Conservation (phyloP, 2,329 filamentous ascomycete genomes). For the Pestalotiopsis sp. region DNA sequence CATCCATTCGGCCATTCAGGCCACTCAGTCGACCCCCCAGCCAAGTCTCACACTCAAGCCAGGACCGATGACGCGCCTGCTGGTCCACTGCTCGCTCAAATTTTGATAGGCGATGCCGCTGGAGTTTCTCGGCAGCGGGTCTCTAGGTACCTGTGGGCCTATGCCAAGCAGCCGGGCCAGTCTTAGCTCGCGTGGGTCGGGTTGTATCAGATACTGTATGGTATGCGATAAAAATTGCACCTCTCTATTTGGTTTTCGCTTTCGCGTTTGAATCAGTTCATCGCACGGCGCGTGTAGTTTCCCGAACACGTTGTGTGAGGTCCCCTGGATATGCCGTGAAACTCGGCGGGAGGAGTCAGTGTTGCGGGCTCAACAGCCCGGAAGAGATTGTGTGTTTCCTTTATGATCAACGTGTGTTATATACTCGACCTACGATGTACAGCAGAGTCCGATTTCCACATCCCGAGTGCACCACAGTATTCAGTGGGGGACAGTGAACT, state of each 20-base stretch:
- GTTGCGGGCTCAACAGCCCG: neutral
- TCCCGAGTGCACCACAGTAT: neutral
- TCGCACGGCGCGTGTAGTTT: neutral
- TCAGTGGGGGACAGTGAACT: slow-evolving; percentile 3
- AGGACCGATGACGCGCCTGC: slow-evolving; percentile 3
- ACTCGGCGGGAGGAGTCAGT: neutral
- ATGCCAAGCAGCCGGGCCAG: slow-evolving; percentile 2
- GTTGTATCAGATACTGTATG: slow-evolving; percentile 5
- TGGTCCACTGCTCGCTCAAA: slow-evolving; percentile 10
- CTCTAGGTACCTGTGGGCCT: neutral
- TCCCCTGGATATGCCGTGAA: neutral
- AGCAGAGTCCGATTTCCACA: neutral
- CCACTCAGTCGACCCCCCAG: neutral
- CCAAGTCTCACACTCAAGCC: neutral
- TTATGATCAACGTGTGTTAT: neutral
- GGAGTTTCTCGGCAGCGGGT: slow-evolving; percentile 3
- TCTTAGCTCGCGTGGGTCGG: neutral
- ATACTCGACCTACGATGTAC: neutral
- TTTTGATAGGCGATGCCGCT: slow-evolving; percentile 12
- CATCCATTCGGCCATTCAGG: too few species aligned
- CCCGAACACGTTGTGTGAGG: neutral
- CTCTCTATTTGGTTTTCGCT: neutral
- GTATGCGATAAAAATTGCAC: neutral
- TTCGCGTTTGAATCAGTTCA: neutral
- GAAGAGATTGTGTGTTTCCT: neutral